Evolutionary conservation across 768 basidiomycete species (phyloP).

Genomic region (Pleurotus ostreatus): DNA sequence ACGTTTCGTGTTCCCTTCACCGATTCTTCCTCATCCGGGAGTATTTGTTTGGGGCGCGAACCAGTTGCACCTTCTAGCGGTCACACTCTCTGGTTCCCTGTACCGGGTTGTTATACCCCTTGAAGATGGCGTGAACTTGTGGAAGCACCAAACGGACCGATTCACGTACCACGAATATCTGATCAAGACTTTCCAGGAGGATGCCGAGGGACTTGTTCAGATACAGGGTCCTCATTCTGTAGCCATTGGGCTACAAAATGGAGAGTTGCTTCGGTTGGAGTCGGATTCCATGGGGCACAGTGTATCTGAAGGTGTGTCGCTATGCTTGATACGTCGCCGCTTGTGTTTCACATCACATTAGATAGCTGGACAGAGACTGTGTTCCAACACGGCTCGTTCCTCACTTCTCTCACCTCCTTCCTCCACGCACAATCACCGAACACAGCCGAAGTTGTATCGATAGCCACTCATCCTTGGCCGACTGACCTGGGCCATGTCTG

Average conservation of each 20-base stretch:
- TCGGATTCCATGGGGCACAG: slow-evolving; percentile 54
- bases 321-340: slow-evolving; percentile 10
- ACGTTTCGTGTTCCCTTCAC: slow-evolving; percentile 74
- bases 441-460: slow-evolving; percentile 61
- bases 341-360: slow-evolving; percentile 24
- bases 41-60: slow-evolving; percentile 51
- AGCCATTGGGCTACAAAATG: slow-evolving; percentile 57
- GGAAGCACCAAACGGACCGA: slow-evolving; percentile 49
- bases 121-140: slow-evolving; percentile 45
- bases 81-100: slow-evolving; percentile 66
- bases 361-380: slow-evolving; percentile 71
- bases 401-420: slow-evolving; percentile 64
- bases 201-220: slow-evolving; percentile 47
- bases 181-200: slow-evolving; percentile 48
- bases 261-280: slow-evolving; percentile 67
- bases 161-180: slow-evolving; percentile 68
- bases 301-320: slow-evolving; percentile 51
- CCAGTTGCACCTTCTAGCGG: slow-evolving; percentile 67
- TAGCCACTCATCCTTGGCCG: slow-evolving; percentile 72
- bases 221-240: slow-evolving; percentile 65
- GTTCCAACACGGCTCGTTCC: slow-evolving; percentile 61
- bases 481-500: slow-evolving; percentile 73
- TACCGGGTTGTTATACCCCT: slow-evolving; percentile 70
- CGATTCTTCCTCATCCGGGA: slow-evolving; percentile 60
- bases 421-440: slow-evolving; percentile 45